Percentiles rank a stretch among this genome's conserved stretches.
These are phyloP conservation scores for Phylloporus arenicola DNA, from an alignment of 768 basidiomycete species.

Conservation along the genomic window DNA sequence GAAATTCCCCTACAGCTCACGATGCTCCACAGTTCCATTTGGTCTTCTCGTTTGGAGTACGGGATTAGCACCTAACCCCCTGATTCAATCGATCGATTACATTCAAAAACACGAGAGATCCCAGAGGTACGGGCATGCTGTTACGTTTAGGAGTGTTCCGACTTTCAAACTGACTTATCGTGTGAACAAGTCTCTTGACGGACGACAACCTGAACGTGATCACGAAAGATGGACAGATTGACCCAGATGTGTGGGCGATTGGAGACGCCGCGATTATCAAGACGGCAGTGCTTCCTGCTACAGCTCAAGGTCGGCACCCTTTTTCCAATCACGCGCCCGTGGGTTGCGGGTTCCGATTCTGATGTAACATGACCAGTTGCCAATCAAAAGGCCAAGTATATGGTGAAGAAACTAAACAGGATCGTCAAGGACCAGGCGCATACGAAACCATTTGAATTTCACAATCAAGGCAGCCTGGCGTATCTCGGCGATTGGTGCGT, in stretches of 20 bases:
- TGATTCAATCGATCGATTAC: conserved; percentile 56
- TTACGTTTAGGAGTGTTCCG: conserved; percentile 26
- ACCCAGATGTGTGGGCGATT: conserved; percentile 74
- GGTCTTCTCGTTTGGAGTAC: conserved; percentile 88
- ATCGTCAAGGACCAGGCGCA: conserved; percentile 46
- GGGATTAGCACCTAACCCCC: conserved; percentile 76
- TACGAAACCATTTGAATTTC: conserved; percentile 58
- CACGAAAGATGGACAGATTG: conserved; percentile 44
- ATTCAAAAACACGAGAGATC: conserved; percentile 59
- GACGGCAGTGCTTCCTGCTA: conserved; percentile 63
- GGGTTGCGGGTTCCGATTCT: conserved; percentile 16
- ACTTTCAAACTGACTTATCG: conserved; percentile 6
- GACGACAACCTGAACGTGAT: conserved; percentile 60
- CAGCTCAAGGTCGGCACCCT: conserved; percentile 62
- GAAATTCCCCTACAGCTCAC: conserved; percentile 3
- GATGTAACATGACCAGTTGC: conserved; percentile 45
- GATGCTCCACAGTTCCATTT: conserved; percentile 53
- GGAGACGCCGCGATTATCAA: conserved; percentile 70
- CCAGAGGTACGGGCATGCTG: conserved; percentile 34
- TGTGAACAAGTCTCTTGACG: conserved; percentile 36
- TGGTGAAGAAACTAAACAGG: conserved; percentile 62
- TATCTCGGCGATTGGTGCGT: conserved; percentile 73
- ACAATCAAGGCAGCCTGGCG: conserved; percentile 69
- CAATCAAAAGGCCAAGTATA: conserved; percentile 67
- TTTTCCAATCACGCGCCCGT: conserved; percentile 9